These are phyloP conservation scores for Eimeria praecox DNA, from an alignment of 169 alveolate genomes.

Conservation along the genomic window DNA sequence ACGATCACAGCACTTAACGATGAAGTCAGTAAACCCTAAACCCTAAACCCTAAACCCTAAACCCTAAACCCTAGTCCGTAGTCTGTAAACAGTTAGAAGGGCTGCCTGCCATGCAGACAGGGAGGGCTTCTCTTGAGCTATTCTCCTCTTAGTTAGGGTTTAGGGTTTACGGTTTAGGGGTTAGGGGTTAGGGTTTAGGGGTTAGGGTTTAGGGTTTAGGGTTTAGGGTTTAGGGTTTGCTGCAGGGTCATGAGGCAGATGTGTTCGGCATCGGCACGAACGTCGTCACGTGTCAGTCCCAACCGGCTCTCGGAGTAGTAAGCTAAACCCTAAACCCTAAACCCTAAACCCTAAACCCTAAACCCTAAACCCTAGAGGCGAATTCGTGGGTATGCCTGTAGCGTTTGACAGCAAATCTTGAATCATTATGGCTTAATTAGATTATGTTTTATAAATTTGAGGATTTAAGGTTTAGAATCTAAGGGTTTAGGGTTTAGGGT, in stretches of 20 bases:
- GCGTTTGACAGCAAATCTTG: no score
- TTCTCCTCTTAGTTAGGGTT: neutral
- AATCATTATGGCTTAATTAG: no score
- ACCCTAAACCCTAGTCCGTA: neutral
- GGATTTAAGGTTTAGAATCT: neutral
- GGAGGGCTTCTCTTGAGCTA: no score
- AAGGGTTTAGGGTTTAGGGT: neutral
- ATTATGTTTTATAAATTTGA: neutral
- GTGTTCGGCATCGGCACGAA: slow-evolving; percentile 96
- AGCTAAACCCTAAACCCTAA: slow-evolving; percentile 31
- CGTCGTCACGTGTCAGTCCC: slow-evolving; percentile 95
- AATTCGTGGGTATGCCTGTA: no score
- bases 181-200: neutral
- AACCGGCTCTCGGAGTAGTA: slow-evolving; percentile 95
- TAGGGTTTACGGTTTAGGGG: neutral
- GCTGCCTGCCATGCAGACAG: no score
- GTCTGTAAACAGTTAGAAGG: no score
- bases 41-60: slow-evolving; percentile 41
- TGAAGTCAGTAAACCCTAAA: slow-evolving; percentile 84
- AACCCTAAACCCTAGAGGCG: neutral
- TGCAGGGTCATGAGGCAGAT: slow-evolving; percentile 92
- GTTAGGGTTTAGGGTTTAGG: slow-evolving; percentile 11
- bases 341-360: neutral
- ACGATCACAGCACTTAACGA: slow-evolving; percentile 81
- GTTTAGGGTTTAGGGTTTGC: slow-evolving; percentile 47